A percentile compares a stretch with the other conserved stretches of the same genome.
These are phyloP conservation scores for Chlamydomonas schloesseri DNA, from an alignment of 139 green algal genomes.

Conservation along the genomic window DNA sequence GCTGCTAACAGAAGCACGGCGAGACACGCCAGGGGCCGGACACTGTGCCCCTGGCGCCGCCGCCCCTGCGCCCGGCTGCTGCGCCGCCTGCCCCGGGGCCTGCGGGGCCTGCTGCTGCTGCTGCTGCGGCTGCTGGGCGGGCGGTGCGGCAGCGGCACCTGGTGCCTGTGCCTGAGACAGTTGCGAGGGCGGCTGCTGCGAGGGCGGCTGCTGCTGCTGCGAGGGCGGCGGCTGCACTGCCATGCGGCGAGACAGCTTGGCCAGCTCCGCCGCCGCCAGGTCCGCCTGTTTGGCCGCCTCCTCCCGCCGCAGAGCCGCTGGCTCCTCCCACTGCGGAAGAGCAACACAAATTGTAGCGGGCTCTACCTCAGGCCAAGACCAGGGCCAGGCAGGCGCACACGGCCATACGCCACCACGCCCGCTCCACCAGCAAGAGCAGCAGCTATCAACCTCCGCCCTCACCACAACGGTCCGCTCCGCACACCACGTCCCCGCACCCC, in stretches of 20 bases:
- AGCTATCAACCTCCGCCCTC: too few species aligned
- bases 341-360: too few species aligned
- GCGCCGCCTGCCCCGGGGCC: background rate
- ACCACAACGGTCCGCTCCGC: too few species aligned
- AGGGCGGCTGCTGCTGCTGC: slow-evolving; percentile 1
- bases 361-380: too few species aligned
- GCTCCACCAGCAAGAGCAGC: too few species aligned
- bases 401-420: background rate
- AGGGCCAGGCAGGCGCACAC: background rate
- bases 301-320: slow-evolving; percentile 59
- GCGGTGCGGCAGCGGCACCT: too few species aligned
- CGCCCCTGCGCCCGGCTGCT: background rate
- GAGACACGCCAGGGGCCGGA: too few species aligned
- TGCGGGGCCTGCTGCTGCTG: slow-evolving; percentile 11
- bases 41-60: background rate
- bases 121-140: background rate
- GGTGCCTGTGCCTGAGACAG: too few species aligned
- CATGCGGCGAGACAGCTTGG: slow-evolving; percentile 63
- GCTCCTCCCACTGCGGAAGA: slow-evolving; percentile 65
- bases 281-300: slow-evolving; percentile 80
- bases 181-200: background rate
- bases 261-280: slow-evolving; percentile 81
- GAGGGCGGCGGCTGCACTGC: slow-evolving; percentile 12
- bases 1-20: too few species aligned
- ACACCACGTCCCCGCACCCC: too few species aligned